phyloP scores from a whole-genome alignment of 257 asterid species.

The Voacanga thouarsii region DNA sequence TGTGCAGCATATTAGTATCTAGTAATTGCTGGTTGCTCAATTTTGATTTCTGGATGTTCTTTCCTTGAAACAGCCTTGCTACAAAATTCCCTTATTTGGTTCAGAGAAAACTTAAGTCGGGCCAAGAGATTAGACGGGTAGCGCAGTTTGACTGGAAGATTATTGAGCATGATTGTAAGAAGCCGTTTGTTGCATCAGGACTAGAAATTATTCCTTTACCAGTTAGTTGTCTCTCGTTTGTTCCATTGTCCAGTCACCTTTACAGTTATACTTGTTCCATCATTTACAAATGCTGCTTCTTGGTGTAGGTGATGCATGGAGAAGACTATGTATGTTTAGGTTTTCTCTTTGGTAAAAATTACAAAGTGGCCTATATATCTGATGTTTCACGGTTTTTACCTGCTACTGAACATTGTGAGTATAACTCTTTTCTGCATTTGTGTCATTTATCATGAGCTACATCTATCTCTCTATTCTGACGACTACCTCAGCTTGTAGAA shows the following conservation, averaged over 20 bases:
- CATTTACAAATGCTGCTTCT: conserved; percentile 21
- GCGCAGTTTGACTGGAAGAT: conserved; percentile 91
- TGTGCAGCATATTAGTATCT: not conserved
- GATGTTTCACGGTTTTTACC: conserved; percentile 88
- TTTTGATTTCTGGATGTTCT: conserved; percentile 6
- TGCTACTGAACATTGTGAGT: conserved; percentile 71
- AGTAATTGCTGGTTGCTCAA: conserved; percentile 6
- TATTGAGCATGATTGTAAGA: conserved; percentile 63
- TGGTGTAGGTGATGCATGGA: conserved; percentile 92
- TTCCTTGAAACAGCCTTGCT: conserved; percentile 61
- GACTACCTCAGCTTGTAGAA: not conserved
- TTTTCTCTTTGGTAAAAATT: conserved; percentile 78
- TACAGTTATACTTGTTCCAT: conserved; percentile 18
- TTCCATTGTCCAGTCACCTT: conserved; percentile 14
- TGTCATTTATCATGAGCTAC: not conserved
- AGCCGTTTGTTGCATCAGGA: conserved; percentile 84
- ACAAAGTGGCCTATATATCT: conserved; percentile 82
- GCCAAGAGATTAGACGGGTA: conserved; percentile 92
- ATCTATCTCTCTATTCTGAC: not conserved
- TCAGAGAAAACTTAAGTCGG: conserved; percentile 71
- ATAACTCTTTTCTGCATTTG: not conserved
- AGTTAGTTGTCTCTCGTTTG: conserved; percentile 47
- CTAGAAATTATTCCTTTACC: conserved; percentile 84
- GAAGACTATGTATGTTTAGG: conserved; percentile 92
- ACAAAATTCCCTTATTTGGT: conserved; percentile 84